These are phyloP conservation scores for Sporothrix dimorphospora DNA, from an alignment of 2,329 filamentous ascomycete genomes.

Conservation along the genomic window DNA sequence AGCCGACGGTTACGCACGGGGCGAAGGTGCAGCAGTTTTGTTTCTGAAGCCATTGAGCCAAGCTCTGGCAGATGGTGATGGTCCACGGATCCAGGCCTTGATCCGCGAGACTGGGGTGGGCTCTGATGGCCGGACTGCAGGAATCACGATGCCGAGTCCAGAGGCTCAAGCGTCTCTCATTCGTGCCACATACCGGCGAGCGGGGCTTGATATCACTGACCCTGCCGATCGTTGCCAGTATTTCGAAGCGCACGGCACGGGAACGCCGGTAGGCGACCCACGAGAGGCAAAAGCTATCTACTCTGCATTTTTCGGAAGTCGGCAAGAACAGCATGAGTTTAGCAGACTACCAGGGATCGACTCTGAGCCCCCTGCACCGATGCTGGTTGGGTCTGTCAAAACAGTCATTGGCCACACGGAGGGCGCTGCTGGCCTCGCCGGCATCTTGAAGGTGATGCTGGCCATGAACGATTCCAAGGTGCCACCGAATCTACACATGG, in stretches of 20 bases:
- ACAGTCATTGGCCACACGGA: slow-evolving; percentile 37
- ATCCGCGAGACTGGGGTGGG: slow-evolving; percentile 41
- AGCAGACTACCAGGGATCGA: too few species aligned
- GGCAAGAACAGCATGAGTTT: background rate
- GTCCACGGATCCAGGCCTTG: slow-evolving; percentile 36
- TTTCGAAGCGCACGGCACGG: slow-evolving; percentile 44
- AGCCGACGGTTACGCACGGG: slow-evolving; percentile 51
- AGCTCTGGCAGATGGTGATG: slow-evolving; percentile 43
- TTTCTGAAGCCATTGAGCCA: slow-evolving; percentile 47
- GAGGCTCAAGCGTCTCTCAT: slow-evolving; percentile 47
- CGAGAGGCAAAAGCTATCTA: slow-evolving; percentile 49
- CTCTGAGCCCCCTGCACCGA: background rate
- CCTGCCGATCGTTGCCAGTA: slow-evolving; percentile 38
- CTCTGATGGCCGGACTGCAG: slow-evolving; percentile 43
- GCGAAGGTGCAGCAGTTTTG: slow-evolving; percentile 48
- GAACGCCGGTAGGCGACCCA: slow-evolving; percentile 38
- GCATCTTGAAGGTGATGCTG: slow-evolving; percentile 40
- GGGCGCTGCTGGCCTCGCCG: slow-evolving; percentile 36
- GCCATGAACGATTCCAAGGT: slow-evolving; percentile 40
- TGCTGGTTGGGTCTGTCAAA: slow-evolving; percentile 29
- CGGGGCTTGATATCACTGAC: slow-evolving; percentile 42
- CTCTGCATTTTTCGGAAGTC: slow-evolving; percentile 44
- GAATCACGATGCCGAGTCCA: slow-evolving; percentile 45
- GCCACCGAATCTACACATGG: slow-evolving; percentile 40
- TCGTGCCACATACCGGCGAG: slow-evolving; percentile 43